phyloP scores from a whole-genome alignment of 2,329 filamentous ascomycete species.

The Talaromyces sp. region DNA sequence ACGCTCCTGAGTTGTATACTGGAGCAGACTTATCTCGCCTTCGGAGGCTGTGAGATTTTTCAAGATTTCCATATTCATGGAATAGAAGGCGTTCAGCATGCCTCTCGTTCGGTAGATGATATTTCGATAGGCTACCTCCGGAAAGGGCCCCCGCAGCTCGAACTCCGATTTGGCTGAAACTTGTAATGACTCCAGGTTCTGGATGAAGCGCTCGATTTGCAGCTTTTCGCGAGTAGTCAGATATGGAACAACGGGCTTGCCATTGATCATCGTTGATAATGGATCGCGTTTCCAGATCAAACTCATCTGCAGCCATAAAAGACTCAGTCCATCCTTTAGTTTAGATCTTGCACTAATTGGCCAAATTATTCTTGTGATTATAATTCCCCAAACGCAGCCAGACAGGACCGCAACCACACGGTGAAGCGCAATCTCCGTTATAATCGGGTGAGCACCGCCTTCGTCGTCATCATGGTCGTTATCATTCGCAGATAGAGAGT shows the following conservation, averaged over 20 bases:
- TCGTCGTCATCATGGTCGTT: constrained; percentile 81
- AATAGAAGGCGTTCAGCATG: constrained; percentile 90
- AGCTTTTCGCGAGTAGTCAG: constrained; percentile 86
- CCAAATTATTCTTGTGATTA: constrained; percentile 87
- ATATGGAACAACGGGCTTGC: constrained; percentile 60
- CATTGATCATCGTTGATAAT: constrained; percentile 66
- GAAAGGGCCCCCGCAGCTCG: constrained; percentile 83
- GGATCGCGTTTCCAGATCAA: constrained; percentile 95
- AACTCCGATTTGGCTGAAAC: constrained; percentile 77
- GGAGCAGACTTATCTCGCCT: constrained; percentile 76
- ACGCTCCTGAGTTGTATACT: constrained; percentile 75
- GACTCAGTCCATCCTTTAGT: constrained; percentile 80
- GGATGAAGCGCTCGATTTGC: constrained; percentile 74
- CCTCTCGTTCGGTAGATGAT: constrained; percentile 77
- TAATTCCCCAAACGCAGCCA: constrained; percentile 87
- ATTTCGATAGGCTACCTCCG: constrained; percentile 65
- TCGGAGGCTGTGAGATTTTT: constrained; percentile 72
- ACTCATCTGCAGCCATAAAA: constrained; percentile 93
- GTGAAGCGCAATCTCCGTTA: constrained; percentile 83
- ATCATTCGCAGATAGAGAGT: constrained; percentile 77
- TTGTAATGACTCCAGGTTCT: constrained; percentile 70
- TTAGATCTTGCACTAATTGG: constrained; percentile 86
- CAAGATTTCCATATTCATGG: constrained; percentile 88
- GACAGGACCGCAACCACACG: constrained; percentile 80
- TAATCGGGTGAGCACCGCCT: constrained; percentile 76